Base-by-base conservation (phyloP, 2,329 filamentous ascomycete genomes). In the Torrubiella hemipterigena region DNA sequence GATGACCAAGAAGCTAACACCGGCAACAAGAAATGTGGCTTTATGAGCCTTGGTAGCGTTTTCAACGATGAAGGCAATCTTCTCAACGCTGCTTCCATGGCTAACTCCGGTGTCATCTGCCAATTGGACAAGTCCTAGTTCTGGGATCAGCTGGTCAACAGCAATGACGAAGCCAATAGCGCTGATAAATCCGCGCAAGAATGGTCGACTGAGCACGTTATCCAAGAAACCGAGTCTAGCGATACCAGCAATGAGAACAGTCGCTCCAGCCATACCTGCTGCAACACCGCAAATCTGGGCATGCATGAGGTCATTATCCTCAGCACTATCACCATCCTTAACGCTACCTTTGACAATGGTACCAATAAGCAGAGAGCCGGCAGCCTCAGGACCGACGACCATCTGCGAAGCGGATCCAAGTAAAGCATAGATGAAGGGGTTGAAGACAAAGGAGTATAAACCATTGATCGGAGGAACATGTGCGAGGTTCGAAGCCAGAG, bases 151-250 rank as follows among this genome's bases (percentile, higher is more conserved):
- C 56, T 98, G 91, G 52, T 96, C 91, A 21, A 96, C 84, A 23
- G 93, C 76, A 50, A 98, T 96, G 41, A 96, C 87, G 34, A 95
- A 83, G 29, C 91, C 91, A 50, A 98, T 93, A 30, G 91, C 91
- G 35, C 84, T 94, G 56, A 98, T 95, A 59, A 98, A 98, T 1
- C 91, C 91, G 37, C 91, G 70, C 34, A 96, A 59, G 46, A 98
- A 96, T 1, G 91, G 91, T 20, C 85, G 72, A 43, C 87, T 95
- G 21, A 98, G 67, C 9, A 98, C 87, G 47, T 85, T 94, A 50
- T 98, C 91, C 38, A 98, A 57, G 47, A 96, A 98, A 0, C 91
- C 91, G 4, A 98, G 62, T 11, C 91, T 72, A 16, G 82, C 81
- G 17, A 94, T 51, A 1, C 91, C 91, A 11, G 87, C 85, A 29